Evolutionary conservation across 2,329 filamentous ascomycete genomes (phyloP), one percentile per base, ranked within the genome.

Genomic region (Trichophyton rubrum): DNA sequence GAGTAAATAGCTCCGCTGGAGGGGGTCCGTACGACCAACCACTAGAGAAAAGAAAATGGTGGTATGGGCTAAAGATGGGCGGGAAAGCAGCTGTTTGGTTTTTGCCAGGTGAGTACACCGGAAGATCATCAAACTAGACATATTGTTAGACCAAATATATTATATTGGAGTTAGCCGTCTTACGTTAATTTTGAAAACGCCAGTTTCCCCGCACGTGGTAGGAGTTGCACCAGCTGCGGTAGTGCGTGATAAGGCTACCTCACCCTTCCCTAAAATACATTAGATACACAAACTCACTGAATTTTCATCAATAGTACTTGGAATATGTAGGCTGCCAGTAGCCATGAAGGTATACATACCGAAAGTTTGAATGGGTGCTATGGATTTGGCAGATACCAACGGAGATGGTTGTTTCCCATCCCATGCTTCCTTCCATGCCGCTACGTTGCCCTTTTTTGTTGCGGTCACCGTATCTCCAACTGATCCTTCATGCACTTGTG

Each of bases 1-100:
- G 74, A 11, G 70, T 66, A 62, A 76, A 80, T 7, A 77, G 76
- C 62, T 76, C 72, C 60, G 69, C 72, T 45, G 74, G 73, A 43
- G 74, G 73, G 3, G 77, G 75, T 35, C 77, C 73, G 64, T 80
- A 79, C 2, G 75, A 74, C 68, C 75, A 81, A 22, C 79, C 79
- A 60, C 77, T 73, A 47, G 77, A 77, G 68, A 79, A 81, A 66
- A 75, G 75, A 56, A 81, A 72, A 65, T 81, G 78, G 60, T 78
- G 74, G 64, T 80, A 80, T 1, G 78, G 78, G 60, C 74, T 76
- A 64, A 71, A 74, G 61, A 81, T 71, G 49, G 75, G 74, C 8
- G 75, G 73, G 55, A 64, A 68, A 4, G 60, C 33, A n/a, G 66
- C 57, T n/a, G 69, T 69, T 51, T 69, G 69, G 13, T 66, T 62